Conservation (phyloP, 805 yeast species). For the Yamadazyma insecticola region DNA sequence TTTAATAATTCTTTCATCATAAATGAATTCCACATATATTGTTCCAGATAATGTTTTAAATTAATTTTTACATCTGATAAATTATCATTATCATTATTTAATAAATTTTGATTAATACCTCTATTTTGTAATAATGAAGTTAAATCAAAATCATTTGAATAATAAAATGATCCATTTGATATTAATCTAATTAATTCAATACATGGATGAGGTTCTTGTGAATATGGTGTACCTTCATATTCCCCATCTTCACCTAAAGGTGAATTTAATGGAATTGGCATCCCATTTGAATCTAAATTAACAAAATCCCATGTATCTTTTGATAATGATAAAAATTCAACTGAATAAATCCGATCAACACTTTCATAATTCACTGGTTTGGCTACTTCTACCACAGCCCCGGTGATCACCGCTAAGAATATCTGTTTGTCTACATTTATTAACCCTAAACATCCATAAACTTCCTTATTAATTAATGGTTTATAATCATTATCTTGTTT, state of each 20-base stretch:
- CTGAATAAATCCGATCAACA: constrained; percentile 74
- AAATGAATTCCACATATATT: constrained; percentile 96
- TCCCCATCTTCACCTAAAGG: constrained; percentile 19
- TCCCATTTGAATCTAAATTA: constrained; percentile 65
- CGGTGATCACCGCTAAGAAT: constrained; percentile 76
- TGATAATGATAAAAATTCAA: constrained; percentile 79
- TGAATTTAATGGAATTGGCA: constrained; percentile 39
- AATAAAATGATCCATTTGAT: constrained; percentile 86
- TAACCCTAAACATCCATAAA: constrained; percentile 74
- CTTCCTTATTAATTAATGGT: constrained; percentile 34
- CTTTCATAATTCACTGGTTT: constrained; percentile 75
- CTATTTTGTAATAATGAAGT: constrained; percentile 81
- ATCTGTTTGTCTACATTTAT: constrained; percentile 63
- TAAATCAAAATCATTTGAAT: constrained; percentile 86
- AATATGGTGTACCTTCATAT: constrained; percentile 10
- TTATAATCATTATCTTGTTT: constrained; percentile 35
- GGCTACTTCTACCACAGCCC: constrained; percentile 67
- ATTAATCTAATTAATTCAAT: constrained; percentile 70
- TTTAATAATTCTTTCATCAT: constrained; percentile 78
- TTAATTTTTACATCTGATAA: constrained; percentile 4
- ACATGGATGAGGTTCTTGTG: constrained; percentile 65
- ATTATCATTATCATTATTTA: constrained; percentile 4
- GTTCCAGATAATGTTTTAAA: constrained; percentile 56
- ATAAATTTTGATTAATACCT: constrained; percentile 43
- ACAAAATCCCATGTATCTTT: constrained; percentile 75